Conservation (phyloP, 768 basidiomycete genomes). For the Calvatia gigantea region DNA sequence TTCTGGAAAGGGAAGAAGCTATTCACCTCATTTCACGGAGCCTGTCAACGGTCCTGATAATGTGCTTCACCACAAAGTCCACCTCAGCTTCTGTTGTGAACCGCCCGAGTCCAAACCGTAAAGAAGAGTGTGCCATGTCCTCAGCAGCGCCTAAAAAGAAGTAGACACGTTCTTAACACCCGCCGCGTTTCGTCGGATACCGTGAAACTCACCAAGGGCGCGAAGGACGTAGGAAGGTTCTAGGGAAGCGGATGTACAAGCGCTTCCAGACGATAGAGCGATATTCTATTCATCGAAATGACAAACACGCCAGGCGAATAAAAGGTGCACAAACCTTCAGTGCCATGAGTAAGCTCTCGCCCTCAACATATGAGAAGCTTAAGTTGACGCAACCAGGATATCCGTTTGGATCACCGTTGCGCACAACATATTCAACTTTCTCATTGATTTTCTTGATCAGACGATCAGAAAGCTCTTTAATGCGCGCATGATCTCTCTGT, state of each 20-base stretch:
- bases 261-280: constrained; percentile 95
- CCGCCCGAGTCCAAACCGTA: constrained; percentile 95
- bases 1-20: not conserved
- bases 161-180: constrained; percentile 1
- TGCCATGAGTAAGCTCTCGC: constrained; percentile 96
- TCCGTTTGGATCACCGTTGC: constrained; percentile 89
- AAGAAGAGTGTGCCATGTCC: constrained; percentile 98
- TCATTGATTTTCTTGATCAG: constrained; percentile 79
- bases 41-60: constrained; percentile 80
- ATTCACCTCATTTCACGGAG: constrained; percentile 91
- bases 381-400: constrained; percentile 97
- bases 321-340: constrained; percentile 58
- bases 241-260: constrained; percentile 96
- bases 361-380: constrained; percentile 95
- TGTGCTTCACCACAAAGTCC: constrained; percentile 88
- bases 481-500: constrained; percentile 77
- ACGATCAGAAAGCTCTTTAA: constrained; percentile 73
- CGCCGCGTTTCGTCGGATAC: not conserved
- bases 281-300: constrained; percentile 62
- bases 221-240: constrained; percentile 98
- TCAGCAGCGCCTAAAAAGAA: constrained; percentile 78
- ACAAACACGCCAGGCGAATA: not conserved
- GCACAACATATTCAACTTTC: constrained; percentile 84
- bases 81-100: constrained; percentile 98
- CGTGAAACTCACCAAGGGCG: constrained; percentile 64